Evolutionary conservation across 768 basidiomycete genomes (phyloP).

Genomic region (Flagelloscypha sp.): DNA sequence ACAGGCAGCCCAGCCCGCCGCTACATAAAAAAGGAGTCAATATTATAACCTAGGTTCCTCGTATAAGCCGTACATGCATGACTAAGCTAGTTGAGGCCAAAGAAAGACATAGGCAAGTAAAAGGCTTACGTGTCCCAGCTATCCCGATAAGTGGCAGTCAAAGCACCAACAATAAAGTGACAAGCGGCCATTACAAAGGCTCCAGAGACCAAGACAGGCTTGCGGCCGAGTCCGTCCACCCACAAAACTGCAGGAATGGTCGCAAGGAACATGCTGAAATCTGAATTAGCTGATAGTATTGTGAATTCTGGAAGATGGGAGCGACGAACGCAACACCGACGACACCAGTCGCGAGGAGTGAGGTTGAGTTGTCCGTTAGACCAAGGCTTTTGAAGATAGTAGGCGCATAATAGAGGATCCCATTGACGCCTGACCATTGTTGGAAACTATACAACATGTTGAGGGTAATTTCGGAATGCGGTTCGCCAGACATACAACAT

Average conservation of each 20-base stretch:
- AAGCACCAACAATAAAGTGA: slow-evolving; percentile 61
- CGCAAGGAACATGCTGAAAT: slow-evolving; percentile 56
- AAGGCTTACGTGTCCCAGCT: slow-evolving; percentile 41
- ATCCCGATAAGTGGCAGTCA: slow-evolving; percentile 51
- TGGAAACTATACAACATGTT: slow-evolving; percentile 82
- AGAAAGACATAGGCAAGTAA: neutral
- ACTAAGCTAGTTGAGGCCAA: slow-evolving; percentile 10
- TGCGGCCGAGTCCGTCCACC: slow-evolving; percentile 69
- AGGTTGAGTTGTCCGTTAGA: slow-evolving; percentile 51
- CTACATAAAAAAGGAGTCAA: slow-evolving; percentile 16
- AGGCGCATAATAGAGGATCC: slow-evolving; percentile 71
- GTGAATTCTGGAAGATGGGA: neutral
- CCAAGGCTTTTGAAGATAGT: slow-evolving; percentile 57
- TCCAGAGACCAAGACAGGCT: slow-evolving; percentile 65
- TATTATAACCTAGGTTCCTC: neutral
- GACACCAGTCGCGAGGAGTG: slow-evolving; percentile 50
- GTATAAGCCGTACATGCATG: slow-evolving; percentile 24
- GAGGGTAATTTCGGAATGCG: neutral
- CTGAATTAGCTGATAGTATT: neutral
- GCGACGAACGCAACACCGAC: slow-evolving; percentile 63
- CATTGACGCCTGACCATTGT: slow-evolving; percentile 69
- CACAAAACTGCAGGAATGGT: slow-evolving; percentile 80
- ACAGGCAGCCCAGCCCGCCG: slow-evolving; percentile 69
- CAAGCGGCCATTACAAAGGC: slow-evolving; percentile 67
- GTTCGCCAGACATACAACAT: neutral